A percentile compares a stretch with the other conserved stretches of the same genome.
Evolutionary conservation across 495 filamentous ascomycete genomes (phyloP).

Genomic region (Talaromyces wortmannii): DNA sequence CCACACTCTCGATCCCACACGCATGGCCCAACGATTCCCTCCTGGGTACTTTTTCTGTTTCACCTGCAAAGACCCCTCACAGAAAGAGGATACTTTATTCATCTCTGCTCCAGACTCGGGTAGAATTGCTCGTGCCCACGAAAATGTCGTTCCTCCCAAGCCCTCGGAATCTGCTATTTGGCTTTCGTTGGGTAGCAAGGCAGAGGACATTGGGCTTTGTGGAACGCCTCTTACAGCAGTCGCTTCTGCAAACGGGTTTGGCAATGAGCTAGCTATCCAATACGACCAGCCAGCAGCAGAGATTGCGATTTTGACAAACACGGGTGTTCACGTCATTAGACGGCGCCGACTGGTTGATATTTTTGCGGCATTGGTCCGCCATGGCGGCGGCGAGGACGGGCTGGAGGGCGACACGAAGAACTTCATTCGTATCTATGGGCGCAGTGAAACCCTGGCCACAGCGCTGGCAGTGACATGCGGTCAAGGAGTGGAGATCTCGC

Average conservation of each 20-base stretch:
- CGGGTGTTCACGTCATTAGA: conserved; percentile 76
- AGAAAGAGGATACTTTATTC: conserved; percentile 62
- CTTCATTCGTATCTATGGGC: conserved; percentile 77
- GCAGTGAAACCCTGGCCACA: conserved; percentile 78
- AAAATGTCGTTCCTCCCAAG: conserved; percentile 43
- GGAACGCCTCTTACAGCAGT: conserved; percentile 63
- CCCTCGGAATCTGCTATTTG: conserved; percentile 66
- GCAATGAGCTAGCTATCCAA: conserved; percentile 91
- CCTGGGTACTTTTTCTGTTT: conserved; percentile 91
- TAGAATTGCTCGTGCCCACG: conserved; percentile 54
- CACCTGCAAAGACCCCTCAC: conserved; percentile 44
- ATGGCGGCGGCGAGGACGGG: conserved; percentile 69
- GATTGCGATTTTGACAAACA: conserved; percentile 85
- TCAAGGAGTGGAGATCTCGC: conserved; percentile 70
- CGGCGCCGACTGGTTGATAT: conserved; percentile 85
- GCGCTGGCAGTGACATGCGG: conserved; percentile 95
- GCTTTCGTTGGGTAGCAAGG: conserved; percentile 60
- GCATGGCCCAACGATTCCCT: conserved; percentile 59
- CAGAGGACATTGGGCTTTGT: conserved; percentile 70
- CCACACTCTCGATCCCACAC: conserved; percentile 44
- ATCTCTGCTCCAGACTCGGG: conserved; percentile 83
- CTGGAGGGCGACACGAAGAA: conserved; percentile 71
- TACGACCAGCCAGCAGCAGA: conserved; percentile 77
- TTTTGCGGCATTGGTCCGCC: conserved; percentile 72
- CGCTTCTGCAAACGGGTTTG: conserved; percentile 70